Evolutionary conservation across 1,284 basidiomycete species (phyloP).

Genomic region (Malassezia furfur): DNA sequence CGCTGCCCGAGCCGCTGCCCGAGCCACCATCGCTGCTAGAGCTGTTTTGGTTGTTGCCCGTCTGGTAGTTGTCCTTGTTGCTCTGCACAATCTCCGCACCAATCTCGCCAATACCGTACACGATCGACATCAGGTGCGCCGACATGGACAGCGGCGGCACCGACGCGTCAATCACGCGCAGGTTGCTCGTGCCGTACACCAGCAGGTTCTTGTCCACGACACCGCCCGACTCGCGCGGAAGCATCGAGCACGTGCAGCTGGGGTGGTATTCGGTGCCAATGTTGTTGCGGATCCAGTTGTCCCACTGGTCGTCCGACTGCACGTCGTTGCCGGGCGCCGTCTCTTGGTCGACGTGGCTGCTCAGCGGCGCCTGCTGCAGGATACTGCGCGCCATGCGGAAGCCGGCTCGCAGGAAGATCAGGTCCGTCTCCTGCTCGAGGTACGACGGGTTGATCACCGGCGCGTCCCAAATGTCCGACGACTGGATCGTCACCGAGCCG

Average conservation of each 20-base stretch:
- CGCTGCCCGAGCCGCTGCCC: background rate
- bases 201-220: conserved; percentile 31
- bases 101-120: conserved; percentile 54
- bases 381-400: conserved; percentile 55
- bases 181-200: conserved; percentile 35
- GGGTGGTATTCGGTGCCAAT: conserved; percentile 53
- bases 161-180: conserved; percentile 28
- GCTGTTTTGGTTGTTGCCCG: background rate
- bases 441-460: conserved; percentile 61
- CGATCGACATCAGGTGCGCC: conserved; percentile 54
- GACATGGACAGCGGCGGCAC: conserved; percentile 47
- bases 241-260: conserved; percentile 48
- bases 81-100: conserved; percentile 26
- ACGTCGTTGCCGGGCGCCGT: conserved; percentile 19
- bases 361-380: conserved; percentile 33
- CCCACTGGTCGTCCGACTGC: conserved; percentile 52
- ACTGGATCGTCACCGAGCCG: conserved; percentile 53
- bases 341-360: conserved; percentile 18
- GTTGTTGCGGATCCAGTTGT: conserved; percentile 50
- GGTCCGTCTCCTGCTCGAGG: conserved; percentile 51
- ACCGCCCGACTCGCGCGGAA: conserved; percentile 31
- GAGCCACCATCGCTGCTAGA: background rate
- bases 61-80: conserved; percentile 3
- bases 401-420: conserved; percentile 56
- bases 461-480: conserved; percentile 54